These are phyloP conservation scores for Cerrena zonata DNA, from an alignment of 1,284 basidiomycete genomes.

Conservation along the genomic window DNA sequence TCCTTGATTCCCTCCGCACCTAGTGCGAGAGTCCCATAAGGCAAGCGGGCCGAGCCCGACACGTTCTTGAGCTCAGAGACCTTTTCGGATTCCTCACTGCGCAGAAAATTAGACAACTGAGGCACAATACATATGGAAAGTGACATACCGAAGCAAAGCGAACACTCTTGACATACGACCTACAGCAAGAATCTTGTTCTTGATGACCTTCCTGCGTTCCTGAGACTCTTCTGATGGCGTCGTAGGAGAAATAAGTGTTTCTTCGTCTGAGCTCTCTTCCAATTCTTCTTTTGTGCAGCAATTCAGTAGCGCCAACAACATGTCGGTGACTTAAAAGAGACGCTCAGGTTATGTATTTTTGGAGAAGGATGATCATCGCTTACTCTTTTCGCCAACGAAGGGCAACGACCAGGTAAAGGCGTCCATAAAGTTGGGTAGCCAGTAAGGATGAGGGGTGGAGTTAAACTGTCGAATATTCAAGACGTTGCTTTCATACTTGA, in stretches of 20 bases:
- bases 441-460: conserved; percentile 90
- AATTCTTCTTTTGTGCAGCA: conserved; percentile 93
- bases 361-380: conserved; percentile 25
- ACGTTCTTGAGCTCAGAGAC: conserved; percentile 95
- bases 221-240: conserved; percentile 45
- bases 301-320: conserved; percentile 91
- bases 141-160: conserved; percentile 80
- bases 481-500: conserved; percentile 95
- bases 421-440: conserved; percentile 98
- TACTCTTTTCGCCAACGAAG: conserved; percentile 96
- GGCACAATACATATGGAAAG: neutral
- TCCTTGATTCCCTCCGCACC: conserved; percentile 96
- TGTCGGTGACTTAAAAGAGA: conserved; percentile 84
- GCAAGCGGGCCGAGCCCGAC: conserved; percentile 72
- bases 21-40: conserved; percentile 81
- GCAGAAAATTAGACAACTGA: conserved; percentile 2
- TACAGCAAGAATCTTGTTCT: conserved; percentile 98
- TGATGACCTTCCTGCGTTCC: conserved; percentile 82
- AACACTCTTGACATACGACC: conserved; percentile 96
- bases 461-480: conserved; percentile 96
- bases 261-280: conserved; percentile 76
- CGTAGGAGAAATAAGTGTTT: conserved; percentile 37
- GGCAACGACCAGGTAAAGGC: conserved; percentile 99
- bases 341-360: conserved; percentile 1
- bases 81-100: conserved; percentile 93